Evolutionary conservation across 2,329 filamentous ascomycete species (phyloP).

Genomic region (Nothophoma quercina): DNA sequence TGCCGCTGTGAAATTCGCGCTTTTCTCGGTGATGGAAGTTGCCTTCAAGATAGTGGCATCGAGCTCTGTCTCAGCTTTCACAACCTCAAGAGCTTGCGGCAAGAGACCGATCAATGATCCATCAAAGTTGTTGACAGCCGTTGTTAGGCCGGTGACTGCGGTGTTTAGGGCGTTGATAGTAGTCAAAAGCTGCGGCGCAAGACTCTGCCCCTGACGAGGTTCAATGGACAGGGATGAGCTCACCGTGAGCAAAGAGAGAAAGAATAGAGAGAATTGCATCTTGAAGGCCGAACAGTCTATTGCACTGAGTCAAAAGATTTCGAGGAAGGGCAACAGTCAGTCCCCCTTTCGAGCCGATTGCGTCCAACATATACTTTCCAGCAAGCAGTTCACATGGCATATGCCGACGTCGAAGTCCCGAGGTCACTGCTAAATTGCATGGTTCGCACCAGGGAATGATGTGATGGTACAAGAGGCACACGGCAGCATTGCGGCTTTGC

Average conservation of each 20-base stretch:
- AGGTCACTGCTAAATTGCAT: neutral
- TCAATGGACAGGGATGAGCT: slow-evolving; percentile 1
- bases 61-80: slow-evolving; percentile 25
- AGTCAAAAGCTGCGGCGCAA: slow-evolving; percentile 21
- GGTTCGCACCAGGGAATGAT: neutral
- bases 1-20: slow-evolving; percentile 22
- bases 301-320: too few species aligned
- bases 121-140: slow-evolving; percentile 32
- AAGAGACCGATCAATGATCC: slow-evolving; percentile 25
- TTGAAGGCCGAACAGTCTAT: too few species aligned
- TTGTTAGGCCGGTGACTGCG: slow-evolving; percentile 24
- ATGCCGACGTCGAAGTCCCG: neutral
- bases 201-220: slow-evolving; percentile 12
- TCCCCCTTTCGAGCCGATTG: too few species aligned
- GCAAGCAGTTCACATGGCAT: neutral
- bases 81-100: slow-evolving; percentile 30
- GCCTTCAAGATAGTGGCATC: slow-evolving; percentile 28
- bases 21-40: slow-evolving; percentile 19
- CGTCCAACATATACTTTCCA: neutral
- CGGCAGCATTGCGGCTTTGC: neutral
- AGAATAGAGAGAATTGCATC: neutral
- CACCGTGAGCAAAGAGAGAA: neutral
- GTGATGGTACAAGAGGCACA: neutral
- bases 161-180: slow-evolving; percentile 26
- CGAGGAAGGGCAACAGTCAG: too few species aligned